phyloP scores from a whole-genome alignment of 108 stramenopile species.

The Schizochytrium sp. region DNA sequence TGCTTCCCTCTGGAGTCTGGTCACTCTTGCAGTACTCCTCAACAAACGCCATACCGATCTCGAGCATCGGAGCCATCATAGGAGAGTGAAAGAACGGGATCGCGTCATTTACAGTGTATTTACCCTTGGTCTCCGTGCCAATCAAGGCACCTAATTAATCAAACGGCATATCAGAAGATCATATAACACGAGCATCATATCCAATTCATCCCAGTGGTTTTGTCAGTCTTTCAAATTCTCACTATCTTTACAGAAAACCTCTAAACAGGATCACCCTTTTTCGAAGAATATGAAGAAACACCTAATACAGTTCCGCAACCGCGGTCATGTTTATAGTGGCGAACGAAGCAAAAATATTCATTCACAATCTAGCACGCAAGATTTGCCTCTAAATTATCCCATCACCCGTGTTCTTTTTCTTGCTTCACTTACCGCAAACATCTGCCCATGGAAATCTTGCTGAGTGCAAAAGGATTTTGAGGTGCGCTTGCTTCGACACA shows the following conservation, averaged over 20 bases:
- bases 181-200: background rate
- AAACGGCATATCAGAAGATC: background rate
- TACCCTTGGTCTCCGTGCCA: constrained; percentile 29
- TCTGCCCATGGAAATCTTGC: constrained; percentile 46
- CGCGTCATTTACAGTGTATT: constrained; percentile 3
- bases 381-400: too few relatives aligned
- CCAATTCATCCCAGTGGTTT: too few relatives aligned
- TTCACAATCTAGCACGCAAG: background rate
- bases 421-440: background rate
- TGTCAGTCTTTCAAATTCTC: too few relatives aligned
- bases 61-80: constrained; percentile 45
- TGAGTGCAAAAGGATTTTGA: constrained; percentile 49
- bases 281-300: background rate
- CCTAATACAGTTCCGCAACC: background rate
- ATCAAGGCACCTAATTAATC: background rate
- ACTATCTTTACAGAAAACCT: too few relatives aligned
- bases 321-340: background rate
- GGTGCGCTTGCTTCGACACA: constrained; percentile 29
- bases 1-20: constrained; percentile 8
- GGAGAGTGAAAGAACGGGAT: constrained; percentile 25
- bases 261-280: background rate
- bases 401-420: too few relatives aligned
- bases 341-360: constrained; percentile 4
- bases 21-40: constrained; percentile 61
- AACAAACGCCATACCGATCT: background rate